Base-by-base conservation (phyloP, 129 eudicot species). In the Oenanthe sinensis region DNA sequence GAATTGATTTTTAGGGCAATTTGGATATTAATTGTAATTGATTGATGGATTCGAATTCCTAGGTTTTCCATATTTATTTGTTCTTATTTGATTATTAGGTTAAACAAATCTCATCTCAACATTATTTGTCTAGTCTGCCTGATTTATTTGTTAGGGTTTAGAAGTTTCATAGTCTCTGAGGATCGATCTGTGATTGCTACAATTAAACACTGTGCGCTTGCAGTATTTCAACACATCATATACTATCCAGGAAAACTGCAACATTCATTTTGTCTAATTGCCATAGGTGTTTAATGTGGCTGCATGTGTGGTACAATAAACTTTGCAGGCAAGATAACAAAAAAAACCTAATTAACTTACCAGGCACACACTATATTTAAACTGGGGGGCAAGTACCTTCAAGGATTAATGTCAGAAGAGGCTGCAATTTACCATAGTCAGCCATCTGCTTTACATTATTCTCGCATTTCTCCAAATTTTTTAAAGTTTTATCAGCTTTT, bases 381-480 rank as follows among this genome's bases (percentile, higher is more conserved):
- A 67, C 33, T 62, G 24, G 50, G 22, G 67, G 54, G 43, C 36
- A 40, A 55, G 63, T 76, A 93, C 98, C 98, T 93, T 93, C 89
- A 77, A 94, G 98, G 30, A 94, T 89, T 76, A 91, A 80, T 6
- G 88, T 86, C 48, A 94, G 83, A 74, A 94, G 97, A 45, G 97
- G 98, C 84, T 94, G 91, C 83, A 94, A 78, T 90, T 97, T 88
- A 60, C 98, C 98, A 75, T 75, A 89, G 79, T 89, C 91, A 76
- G 98, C 98, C 96, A 94, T 94, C 85, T 89, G 98, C 81, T 91
- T 87, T 46, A 94, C 97, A 75, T 94, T 94, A 81, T 88, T 94
- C 85, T 94, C 98, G 55, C 88, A 79, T 71, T 81, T 84, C 79
- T 87, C 96, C 79, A 94, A 88, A 87, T 91, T 94, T 55, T 90